Base-by-base conservation (phyloP, 2,329 filamentous ascomycete species). In the Leptographium radiaticola region DNA sequence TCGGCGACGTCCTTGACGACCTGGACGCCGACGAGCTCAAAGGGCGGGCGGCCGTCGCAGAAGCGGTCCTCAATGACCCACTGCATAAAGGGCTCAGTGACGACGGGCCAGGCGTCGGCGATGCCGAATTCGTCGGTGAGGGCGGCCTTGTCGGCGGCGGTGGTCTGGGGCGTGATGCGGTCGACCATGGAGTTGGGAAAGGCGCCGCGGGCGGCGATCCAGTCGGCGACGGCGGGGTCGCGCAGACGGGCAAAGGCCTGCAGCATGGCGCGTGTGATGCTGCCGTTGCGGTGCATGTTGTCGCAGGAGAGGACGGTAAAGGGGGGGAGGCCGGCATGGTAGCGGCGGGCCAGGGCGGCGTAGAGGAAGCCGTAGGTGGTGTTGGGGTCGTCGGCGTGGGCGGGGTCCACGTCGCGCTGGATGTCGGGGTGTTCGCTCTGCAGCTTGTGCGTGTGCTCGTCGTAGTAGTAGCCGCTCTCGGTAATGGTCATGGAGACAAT, bases 141-240 rank as follows among this genome's bases (percentile, higher is more conserved):
- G 9, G 67, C 64, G 47, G 58, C 60, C 57, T 73, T 76, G 63
- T 77, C 75, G 53, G 61, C 62, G 15, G 67, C 59, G 6, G 69
- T 66, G 20, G 75, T 77, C 63, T 72, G 72, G 12, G 75, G 75
- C 1, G 75, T 77, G 61, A 77, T 77, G 53, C 75, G 73, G 64
- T 77, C 75, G 49, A 77, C 75, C 75, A 77, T 77, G 61, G 70
- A 66, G 66, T 77, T 77, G 63, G 75, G 75, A 69, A 77, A 77
- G 48, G 66, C 69, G 51, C 70, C 75, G 57, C 75, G 53, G 57
- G 71, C 64, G 33, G 63, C 60, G 55, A 77, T 76, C 74, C 74
- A 77, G 49, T 69, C 63, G 51, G 75, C 73, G 20, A 77, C 55
- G 39, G 70, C 67, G 2, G 74, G 70, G 66, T 75, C 67, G 56